phyloP scores from a whole-genome alignment of 495 filamentous ascomycete genomes.

The Xylaria sp. region DNA sequence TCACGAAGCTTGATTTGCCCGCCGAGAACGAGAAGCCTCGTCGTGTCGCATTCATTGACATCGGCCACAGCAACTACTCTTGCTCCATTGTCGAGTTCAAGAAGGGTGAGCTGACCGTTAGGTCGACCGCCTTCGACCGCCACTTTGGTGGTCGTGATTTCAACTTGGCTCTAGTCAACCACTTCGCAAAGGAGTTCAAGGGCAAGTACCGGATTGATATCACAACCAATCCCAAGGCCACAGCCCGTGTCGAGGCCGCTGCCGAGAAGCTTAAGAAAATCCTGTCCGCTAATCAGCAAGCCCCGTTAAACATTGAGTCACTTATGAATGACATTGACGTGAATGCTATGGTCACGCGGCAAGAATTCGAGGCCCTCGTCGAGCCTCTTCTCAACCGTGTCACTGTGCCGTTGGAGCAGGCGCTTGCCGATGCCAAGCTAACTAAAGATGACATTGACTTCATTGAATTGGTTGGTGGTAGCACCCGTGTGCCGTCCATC shows the following conservation, averaged over 20 bases:
- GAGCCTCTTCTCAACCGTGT: constrained; percentile 82
- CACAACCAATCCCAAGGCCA: constrained; percentile 84
- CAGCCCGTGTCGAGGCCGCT: constrained; percentile 81
- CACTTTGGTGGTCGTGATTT: constrained; percentile 98
- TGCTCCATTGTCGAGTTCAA: constrained; percentile 93
- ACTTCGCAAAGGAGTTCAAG: constrained; percentile 93
- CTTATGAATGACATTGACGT: constrained; percentile 98
- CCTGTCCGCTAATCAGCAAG: constrained; percentile 90
- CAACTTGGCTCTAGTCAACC: constrained; percentile 91
- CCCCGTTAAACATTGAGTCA: constrained; percentile 97
- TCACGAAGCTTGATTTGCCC: constrained; percentile 95
- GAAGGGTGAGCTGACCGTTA: constrained; percentile 95
- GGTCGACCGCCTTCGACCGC: constrained; percentile 90
- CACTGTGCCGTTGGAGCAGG: constrained; percentile 81
- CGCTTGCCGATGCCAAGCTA: constrained; percentile 88
- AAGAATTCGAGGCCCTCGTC: constrained; percentile 90
- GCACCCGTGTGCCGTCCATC: constrained; percentile 90
- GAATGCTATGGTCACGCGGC: constrained; percentile 84
- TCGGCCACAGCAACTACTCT: constrained; percentile 95
- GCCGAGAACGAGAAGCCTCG: constrained; percentile 89
- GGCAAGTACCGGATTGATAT: constrained; percentile 93
- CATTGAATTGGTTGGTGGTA: constrained; percentile 93
- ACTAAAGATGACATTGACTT: constrained; percentile 89
- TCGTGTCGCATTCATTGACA: constrained; percentile 91
- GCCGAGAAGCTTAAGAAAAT: constrained; percentile 99